phyloP scores from a whole-genome alignment of 768 basidiomycete genomes.

The Russula emetica region DNA sequence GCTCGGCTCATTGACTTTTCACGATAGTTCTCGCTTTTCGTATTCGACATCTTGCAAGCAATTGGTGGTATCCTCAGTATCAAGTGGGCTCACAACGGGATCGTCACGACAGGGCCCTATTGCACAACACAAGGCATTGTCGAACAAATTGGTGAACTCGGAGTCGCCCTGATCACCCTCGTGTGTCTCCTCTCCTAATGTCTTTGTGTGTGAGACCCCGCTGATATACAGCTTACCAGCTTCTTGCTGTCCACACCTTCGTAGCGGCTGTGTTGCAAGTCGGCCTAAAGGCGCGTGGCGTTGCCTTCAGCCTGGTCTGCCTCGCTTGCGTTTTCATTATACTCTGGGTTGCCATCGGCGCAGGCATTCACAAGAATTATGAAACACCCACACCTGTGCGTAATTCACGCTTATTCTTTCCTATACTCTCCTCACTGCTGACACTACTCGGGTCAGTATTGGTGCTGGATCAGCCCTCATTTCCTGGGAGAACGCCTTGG shows the following conservation, averaged over 20 bases:
- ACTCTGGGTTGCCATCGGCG: slow-evolving; percentile 37
- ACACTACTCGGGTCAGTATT: not conserved
- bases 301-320: slow-evolving; percentile 28
- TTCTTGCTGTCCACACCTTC: slow-evolving; percentile 42
- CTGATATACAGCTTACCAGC: slow-evolving; percentile 31
- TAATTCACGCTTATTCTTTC: not conserved
- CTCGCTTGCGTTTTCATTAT: slow-evolving; percentile 24
- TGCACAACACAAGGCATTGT: slow-evolving; percentile 41
- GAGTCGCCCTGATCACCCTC: slow-evolving; percentile 41
- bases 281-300: slow-evolving; percentile 30
- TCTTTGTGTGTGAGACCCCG: not conserved
- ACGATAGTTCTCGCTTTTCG: slow-evolving; percentile 30
- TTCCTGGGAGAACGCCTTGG: not conserved
- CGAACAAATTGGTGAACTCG: slow-evolving; percentile 42
- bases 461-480: slow-evolving; percentile 4
- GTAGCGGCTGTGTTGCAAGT: slow-evolving; percentile 38
- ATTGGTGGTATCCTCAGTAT: slow-evolving; percentile 39
- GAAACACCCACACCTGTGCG: slow-evolving; percentile 37
- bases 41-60: slow-evolving; percentile 39
- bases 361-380: slow-evolving; percentile 29
- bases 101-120: slow-evolving; percentile 35
- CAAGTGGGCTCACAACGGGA: slow-evolving; percentile 37
- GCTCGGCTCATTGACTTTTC: slow-evolving; percentile 18
- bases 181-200: slow-evolving; percentile 30
- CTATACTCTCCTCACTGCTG: not conserved